Evolutionary conservation across 257 asterid genomes (phyloP).

Genomic region (Lantana camara): DNA sequence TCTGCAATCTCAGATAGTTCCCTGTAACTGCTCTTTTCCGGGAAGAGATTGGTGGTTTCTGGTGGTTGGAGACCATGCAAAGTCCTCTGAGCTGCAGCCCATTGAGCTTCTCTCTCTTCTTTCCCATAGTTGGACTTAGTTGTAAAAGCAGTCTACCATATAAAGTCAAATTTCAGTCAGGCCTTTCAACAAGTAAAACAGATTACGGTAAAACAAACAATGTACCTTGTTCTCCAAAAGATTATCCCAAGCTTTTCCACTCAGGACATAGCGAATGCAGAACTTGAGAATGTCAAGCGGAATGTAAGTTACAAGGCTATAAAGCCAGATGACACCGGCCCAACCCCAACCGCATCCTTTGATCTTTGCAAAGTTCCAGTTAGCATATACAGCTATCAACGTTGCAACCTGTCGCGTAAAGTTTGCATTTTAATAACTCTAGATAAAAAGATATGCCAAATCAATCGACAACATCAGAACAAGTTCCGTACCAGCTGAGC

Average conservation of each 20-base stretch:
- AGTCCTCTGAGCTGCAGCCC: slow-evolving; percentile 97
- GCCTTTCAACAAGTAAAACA: too few relatives aligned
- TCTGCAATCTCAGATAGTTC: slow-evolving; percentile 94
- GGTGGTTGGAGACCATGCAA: slow-evolving; percentile 91
- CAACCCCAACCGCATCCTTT: slow-evolving; percentile 96
- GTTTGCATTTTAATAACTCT: neutral
- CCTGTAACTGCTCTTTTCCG: slow-evolving; percentile 78
- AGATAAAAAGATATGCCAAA: neutral
- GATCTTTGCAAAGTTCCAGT: slow-evolving; percentile 86
- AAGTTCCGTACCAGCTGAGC: slow-evolving; percentile 79
- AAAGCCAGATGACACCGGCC: slow-evolving; percentile 96
- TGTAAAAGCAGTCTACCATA: slow-evolving; percentile 78
- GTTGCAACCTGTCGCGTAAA: slow-evolving; percentile 66
- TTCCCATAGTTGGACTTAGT: slow-evolving; percentile 89
- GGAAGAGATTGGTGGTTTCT: slow-evolving; percentile 53
- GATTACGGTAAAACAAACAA: neutral
- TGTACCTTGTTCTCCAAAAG: slow-evolving; percentile 81
- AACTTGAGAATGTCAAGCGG: slow-evolving; percentile 88
- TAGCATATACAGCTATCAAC: slow-evolving; percentile 81
- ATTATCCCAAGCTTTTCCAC: slow-evolving; percentile 92
- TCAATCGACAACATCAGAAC: neutral
- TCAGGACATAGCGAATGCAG: slow-evolving; percentile 69
- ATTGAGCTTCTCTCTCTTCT: slow-evolving; percentile 94
- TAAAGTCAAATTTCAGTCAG: too few relatives aligned
- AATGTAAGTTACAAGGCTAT: slow-evolving; percentile 58